phyloP scores from a whole-genome alignment of 495 filamentous ascomycete genomes.

The Penicillium verhagenii region DNA sequence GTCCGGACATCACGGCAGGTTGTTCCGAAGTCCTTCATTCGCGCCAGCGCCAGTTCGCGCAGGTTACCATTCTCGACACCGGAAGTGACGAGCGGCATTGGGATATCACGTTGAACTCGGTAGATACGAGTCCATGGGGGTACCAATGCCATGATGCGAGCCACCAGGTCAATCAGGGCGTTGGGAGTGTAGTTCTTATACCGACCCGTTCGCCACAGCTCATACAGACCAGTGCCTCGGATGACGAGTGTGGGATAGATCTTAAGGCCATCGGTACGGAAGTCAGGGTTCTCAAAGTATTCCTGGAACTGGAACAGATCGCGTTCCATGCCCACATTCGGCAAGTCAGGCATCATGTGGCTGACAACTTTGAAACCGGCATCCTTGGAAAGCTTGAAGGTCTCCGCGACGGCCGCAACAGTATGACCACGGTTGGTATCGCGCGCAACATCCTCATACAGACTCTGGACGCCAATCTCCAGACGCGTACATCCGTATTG shows the following conservation, averaged over 20 bases:
- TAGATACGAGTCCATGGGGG: constrained; percentile 99
- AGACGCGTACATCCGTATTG: constrained; percentile 94
- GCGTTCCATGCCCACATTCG: constrained; percentile 97
- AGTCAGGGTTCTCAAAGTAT: constrained; percentile 95
- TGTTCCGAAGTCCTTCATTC: constrained; percentile 99
- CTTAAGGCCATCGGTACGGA: constrained; percentile 96
- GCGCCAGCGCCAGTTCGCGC: constrained; percentile 83
- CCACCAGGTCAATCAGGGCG: constrained; percentile 90
- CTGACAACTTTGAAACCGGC: constrained; percentile 98
- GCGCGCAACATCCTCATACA: constrained; percentile 97
- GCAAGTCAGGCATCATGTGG: constrained; percentile 99
- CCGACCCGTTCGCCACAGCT: constrained; percentile 92
- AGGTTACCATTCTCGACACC: constrained; percentile 98
- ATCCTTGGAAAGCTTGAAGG: constrained; percentile 92
- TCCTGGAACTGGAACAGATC: constrained; percentile 95
- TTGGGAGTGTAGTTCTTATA: constrained; percentile 99
- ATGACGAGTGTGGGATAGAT: constrained; percentile 98
- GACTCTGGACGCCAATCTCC: constrained; percentile 91
- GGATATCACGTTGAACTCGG: constrained; percentile 96
- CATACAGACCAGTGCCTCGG: constrained; percentile 93
- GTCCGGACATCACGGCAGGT: constrained; percentile 97
- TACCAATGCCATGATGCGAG: constrained; percentile 88
- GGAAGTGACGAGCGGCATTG: constrained; percentile 95
- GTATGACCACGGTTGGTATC: constrained; percentile 98
- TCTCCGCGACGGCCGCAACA: constrained; percentile 89